Conservation (phyloP, 345 rosid genomes). For the Rhizophora apiculata region DNA sequence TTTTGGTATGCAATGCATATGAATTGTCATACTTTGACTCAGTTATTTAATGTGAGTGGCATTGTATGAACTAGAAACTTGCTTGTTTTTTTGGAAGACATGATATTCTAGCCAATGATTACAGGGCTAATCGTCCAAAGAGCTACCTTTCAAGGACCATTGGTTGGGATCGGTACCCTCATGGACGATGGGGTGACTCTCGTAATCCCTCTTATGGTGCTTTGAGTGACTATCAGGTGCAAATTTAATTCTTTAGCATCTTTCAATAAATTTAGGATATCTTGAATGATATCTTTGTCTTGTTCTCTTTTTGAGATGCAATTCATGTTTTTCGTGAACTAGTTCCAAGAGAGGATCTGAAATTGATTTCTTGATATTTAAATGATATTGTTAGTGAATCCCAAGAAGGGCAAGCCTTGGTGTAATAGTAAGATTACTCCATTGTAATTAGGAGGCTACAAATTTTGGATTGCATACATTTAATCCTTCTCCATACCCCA, state of each 20-base stretch:
- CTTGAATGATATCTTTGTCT: neutral
- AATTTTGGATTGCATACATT: too few species aligned
- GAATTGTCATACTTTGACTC: neutral
- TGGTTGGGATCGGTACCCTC: constrained; percentile 92
- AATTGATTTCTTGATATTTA: too few species aligned
- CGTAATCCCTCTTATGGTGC: constrained; percentile 83
- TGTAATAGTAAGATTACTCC: too few species aligned
- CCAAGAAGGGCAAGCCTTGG: too few species aligned
- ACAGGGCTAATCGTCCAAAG: constrained; percentile 99
- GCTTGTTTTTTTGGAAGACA: neutral
- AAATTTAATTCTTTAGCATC: neutral
- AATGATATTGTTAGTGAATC: too few species aligned
- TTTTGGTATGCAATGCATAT: constrained; percentile 59
- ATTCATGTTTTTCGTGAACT: too few species aligned
- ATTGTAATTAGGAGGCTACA: too few species aligned
- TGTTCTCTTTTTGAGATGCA: too few species aligned
- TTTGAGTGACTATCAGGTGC: constrained; percentile 82
- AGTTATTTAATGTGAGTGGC: neutral
- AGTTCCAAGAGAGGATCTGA: too few species aligned
- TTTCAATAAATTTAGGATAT: neutral
- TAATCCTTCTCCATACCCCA: too few species aligned
- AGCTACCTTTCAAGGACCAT: constrained; percentile 86
- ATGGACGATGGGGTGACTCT: constrained; percentile 93
- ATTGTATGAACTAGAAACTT: neutral
- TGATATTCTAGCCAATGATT: constrained; percentile 23